Conservation (phyloP, 768 basidiomycete species). For the Hebeloma cylindrosporum region DNA sequence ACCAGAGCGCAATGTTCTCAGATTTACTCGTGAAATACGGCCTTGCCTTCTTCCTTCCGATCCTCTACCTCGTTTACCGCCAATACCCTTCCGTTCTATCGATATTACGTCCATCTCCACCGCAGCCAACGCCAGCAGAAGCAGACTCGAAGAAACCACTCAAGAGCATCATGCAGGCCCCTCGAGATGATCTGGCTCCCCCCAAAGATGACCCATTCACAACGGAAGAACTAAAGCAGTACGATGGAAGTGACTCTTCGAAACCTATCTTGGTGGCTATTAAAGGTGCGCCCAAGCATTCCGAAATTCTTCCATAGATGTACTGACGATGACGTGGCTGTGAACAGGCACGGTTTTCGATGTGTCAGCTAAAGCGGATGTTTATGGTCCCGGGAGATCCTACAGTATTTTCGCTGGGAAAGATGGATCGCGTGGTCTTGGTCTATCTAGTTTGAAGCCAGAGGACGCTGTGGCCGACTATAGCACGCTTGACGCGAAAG, state of each 20-base stretch:
- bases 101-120: background rate
- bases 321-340: background rate
- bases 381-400: conserved; percentile 81
- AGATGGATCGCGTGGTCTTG: conserved; percentile 88
- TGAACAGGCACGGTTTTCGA: conserved; percentile 84
- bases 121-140: conserved; percentile 22
- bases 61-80: conserved; percentile 19
- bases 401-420: conserved; percentile 92
- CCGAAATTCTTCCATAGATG: conserved; percentile 2
- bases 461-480: conserved; percentile 91
- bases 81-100: conserved; percentile 8
- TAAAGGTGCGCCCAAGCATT: conserved; percentile 57
- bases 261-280: conserved; percentile 90
- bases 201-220: conserved; percentile 83
- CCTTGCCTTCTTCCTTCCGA: conserved; percentile 17
- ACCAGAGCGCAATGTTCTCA: conserved; percentile 12
- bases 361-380: conserved; percentile 79
- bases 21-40: conserved; percentile 19
- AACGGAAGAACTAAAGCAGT: conserved; percentile 61
- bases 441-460: conserved; percentile 81
- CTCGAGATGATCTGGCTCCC: conserved; percentile 56
- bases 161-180: conserved; percentile 73
- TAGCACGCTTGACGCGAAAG: conserved; percentile 66
- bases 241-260: conserved; percentile 62
- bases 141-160: conserved; percentile 28